Evolutionary conservation across 2,329 filamentous ascomycete species (phyloP), one percentile per base, ranked within the genome.

Genomic region (Endothia cerciana): DNA sequence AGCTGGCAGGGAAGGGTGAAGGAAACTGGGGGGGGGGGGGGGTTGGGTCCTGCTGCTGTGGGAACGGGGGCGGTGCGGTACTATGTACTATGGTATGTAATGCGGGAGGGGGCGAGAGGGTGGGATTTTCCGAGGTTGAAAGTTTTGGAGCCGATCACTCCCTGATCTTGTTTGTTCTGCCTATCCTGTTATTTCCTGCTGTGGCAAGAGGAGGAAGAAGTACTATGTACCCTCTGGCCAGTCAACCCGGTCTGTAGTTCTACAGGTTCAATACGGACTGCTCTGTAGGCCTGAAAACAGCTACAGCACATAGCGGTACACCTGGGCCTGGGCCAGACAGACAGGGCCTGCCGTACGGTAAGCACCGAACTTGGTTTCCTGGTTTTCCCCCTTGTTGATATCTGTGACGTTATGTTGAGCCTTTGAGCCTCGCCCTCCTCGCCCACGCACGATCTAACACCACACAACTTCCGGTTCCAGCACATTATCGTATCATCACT

Each of bases 61-160:
- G 47, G 47, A 51, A 51, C 47, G 47, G 47, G 22, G 25, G 2
- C 22, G 47, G 47, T 36, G 33, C 22, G 47, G 47, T 36, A 10
- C 33, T 47, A 47, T 47, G 43, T 47, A 47, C 43, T 36, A 36
- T 36, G 33, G 5, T 36, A 36, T 36, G 33, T 51, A 51, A 51
- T 51, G 47, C 47, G 47, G 47, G 28, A 22, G 47, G 47, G 47
- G 47, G 45, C 45, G 45, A 49, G 45, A n/a, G n/a, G n/a, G 45
- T 49, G 45, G 45, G 11, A 49, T n/a, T 49, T n/a, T 49, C 45
- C 45, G 45, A 49, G 45, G 45, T 28, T 49, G 45, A 22, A 49
- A 25, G n/a, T n/a, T n/a, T 25, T 15, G 8, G 15, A 49, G 45
- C 22, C 43, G 43, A 49, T 25, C 45, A 49, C 11, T 25, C 47